Percentiles rank a stretch among this genome's conserved stretches.
Evolutionary conservation across 2,329 filamentous ascomycete species (phyloP).

Genomic region (Cercospora zeae-maydis): DNA sequence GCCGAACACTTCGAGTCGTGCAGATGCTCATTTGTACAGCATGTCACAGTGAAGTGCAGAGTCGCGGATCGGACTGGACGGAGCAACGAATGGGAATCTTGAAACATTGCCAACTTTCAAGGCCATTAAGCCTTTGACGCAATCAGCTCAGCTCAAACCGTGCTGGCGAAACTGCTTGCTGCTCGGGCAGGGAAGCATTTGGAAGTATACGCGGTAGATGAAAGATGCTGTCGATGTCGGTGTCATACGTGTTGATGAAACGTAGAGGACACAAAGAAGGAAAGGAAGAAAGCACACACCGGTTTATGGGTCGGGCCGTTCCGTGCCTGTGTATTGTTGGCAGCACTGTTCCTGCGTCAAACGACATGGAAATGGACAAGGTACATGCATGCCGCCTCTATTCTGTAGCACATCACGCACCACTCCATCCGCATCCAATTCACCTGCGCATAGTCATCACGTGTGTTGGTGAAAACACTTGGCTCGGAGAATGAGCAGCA

Average conservation of each 20-base stretch:
- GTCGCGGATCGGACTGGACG: too few species aligned
- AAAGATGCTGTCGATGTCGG: not conserved
- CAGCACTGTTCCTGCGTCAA: not conserved
- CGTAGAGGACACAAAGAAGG: not conserved
- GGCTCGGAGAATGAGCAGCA: not conserved
- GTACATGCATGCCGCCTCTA: not conserved
- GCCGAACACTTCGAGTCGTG: not conserved
- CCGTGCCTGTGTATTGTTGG: not conserved
- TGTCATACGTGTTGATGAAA: not conserved
- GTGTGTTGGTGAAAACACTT: not conserved
- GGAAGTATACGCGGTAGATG: not conserved
- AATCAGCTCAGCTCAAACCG: too few species aligned
- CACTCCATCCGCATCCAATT: not conserved
- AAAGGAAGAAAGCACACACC: not conserved
- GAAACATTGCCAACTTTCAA: too few species aligned
- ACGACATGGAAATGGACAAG: not conserved
- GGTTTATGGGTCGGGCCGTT: not conserved
- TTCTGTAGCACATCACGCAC: not conserved
- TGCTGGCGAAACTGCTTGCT: too few species aligned
- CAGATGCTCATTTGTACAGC: not conserved
- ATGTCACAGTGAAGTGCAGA: too few species aligned
- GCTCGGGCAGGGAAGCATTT: too few species aligned
- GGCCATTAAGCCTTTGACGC: too few species aligned
- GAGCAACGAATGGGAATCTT: too few species aligned
- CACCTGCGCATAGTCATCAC: not conserved